Evolutionary conservation across 176 grass and related monocot species (phyloP), one percentile per base, ranked within the genome.

Genomic region (Juncus effusus): DNA sequence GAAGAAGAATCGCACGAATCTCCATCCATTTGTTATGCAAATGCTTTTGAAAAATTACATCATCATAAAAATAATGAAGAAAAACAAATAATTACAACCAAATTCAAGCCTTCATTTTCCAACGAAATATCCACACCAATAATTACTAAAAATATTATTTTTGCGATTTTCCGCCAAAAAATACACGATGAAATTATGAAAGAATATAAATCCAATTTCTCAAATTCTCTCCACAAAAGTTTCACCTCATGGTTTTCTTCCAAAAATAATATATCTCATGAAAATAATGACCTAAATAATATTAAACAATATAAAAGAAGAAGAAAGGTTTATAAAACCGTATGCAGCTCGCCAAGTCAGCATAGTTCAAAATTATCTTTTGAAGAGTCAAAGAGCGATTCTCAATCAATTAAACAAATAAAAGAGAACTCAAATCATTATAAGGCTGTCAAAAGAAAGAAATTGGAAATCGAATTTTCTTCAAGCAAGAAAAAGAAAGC

Each of bases 21-120:
- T 11, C 59, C 36, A 40, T 78, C 54, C 64, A 19, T 82, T 61
- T 81, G 68, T 55, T 80, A 77, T 75, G 59, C 54, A 72, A 84
- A 78, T 84, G 81, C 82, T 74, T 84, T 92, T 78, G 88, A 92
- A 69, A 85, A 67, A 63, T 67, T 92, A 60, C 58, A 78, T 79
- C 58, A 69, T 54, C 16, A 15, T 6, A 83, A 68, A 67, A 56
- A 63, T 57, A 59, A 81, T 76, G 82, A 86, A 56, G 56, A 82
- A 60, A 16, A 67, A 40, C 54, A 74, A 40, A 39, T 44, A 61
- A 71, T 63, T 3, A 79, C 68, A 76, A 75, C 60, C 55, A 86
- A 83, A 75, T 86, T 82, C 53, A 44, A 36, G 13, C 79, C 88
- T 55, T 67, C 63, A 81, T 74, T 65, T 38, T 66, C 68, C 73